These are phyloP conservation scores for Penicillium longicatenatum DNA, from an alignment of 495 filamentous ascomycete species.

Conservation along the genomic window DNA sequence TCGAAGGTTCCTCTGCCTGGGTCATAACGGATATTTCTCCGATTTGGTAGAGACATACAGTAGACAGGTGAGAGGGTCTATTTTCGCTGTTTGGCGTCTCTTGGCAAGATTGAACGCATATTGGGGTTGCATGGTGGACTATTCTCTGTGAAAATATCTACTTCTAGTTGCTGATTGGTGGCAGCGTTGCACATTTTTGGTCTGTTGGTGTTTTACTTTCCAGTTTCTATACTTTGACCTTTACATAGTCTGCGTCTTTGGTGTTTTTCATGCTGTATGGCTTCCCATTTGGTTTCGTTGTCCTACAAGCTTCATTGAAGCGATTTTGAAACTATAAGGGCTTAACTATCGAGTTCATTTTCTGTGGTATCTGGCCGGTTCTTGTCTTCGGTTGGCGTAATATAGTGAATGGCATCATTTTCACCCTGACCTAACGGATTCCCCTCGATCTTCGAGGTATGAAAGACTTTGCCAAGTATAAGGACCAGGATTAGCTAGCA, in stretches of 20 bases:
- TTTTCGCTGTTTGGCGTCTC: background rate
- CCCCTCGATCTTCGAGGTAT: too few relatives aligned
- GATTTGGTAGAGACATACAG: constrained; percentile 4
- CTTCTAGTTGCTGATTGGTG: background rate
- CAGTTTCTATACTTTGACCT: background rate
- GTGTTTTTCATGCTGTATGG: background rate
- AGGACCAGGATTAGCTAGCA: too few relatives aligned
- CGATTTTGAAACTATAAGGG: background rate
- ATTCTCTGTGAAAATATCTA: constrained; percentile 1
- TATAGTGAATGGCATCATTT: too few relatives aligned
- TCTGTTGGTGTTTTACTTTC: background rate
- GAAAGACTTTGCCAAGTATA: too few relatives aligned
- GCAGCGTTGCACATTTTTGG: background rate
- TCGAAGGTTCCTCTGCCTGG: constrained; percentile 25
- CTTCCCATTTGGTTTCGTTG: background rate
- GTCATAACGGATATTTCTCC: constrained; percentile 6
- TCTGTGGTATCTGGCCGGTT: too few relatives aligned
- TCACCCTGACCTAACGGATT: too few relatives aligned
- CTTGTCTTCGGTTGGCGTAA: too few relatives aligned
- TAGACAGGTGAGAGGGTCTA: constrained; percentile 2
- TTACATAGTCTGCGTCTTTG: constrained; percentile 3
- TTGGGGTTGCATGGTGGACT: constrained; percentile 2
- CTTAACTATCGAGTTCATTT: background rate
- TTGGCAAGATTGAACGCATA: background rate
- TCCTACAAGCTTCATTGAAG: background rate